Base-by-base conservation (phyloP, 2,329 filamentous ascomycete genomes). In the Microcyclospora pomicola region DNA sequence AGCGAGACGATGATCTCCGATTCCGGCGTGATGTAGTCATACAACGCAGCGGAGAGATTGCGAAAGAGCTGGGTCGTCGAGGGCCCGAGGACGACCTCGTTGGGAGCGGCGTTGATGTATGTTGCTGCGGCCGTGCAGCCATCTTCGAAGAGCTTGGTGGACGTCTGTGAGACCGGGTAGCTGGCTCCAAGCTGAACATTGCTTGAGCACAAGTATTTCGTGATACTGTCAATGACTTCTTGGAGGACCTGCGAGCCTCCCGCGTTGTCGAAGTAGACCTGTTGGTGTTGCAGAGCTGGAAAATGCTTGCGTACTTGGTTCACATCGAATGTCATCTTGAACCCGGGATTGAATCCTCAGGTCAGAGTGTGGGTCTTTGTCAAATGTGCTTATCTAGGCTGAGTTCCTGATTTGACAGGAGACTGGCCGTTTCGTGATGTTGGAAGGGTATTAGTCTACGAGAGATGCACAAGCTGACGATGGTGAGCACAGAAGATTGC, bases 161-260 rank as follows among this genome's bases (percentile, higher is more conserved):
- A 76, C 31, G 65, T 60, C 45, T 71, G 62, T 9, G 75, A 72
- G 1, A 73, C 66, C 5, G 64, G 62, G 53, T 88, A 87, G 0
- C 72, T 75, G 2, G 79, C 80, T 14, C 81, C 82, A 1, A 86
- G 69, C 55, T 88, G 82, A 31, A 86, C 81, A 47, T 87, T 86
- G 44, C 68, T 78, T 19, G 68, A 69, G 29, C 69, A 63, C 7
- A 86, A 67, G 49, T 87, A 86, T 15, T 75, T 65, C 1, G 65
- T 65, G 39, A 87, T 75, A 1, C 77, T 76, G 55, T 80, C 71
- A 41, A 80, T 75, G 12, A 83, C 82, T 12, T 69, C 64, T 16
- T 71, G 72, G 3, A 87, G 61, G 1, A 74, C 68, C 51, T 87
- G 82, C 52, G 55, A 72, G 29, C 82, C 82, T 13, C 82, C 82